Evolutionary conservation across 352 stramenopile genomes (phyloP), one percentile per base, ranked within the genome.

Genomic region (Globisporangium heterothallicum): DNA sequence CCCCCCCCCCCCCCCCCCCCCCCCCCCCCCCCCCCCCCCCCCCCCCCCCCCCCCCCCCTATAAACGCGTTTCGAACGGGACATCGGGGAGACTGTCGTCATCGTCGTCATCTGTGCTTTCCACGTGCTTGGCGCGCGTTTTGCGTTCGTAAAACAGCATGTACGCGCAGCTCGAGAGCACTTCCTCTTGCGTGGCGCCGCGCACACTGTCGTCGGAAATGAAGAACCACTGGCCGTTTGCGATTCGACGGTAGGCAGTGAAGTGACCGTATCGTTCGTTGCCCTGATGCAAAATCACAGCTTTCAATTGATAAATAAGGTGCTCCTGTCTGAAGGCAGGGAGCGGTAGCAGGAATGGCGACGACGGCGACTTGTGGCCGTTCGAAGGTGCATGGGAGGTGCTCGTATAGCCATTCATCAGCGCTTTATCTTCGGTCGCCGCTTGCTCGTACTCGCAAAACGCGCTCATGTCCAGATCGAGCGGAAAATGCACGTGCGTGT

Each of bases 91-190:
- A 50, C 65, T 72, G 44, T 81, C 72, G 30, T 81, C 64, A 32
- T 70, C 67, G 26, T 79, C 60, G 58, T 77, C 44, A 63, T 72
- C 7, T 49, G 67, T 74, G 18, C 68, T 59, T 32, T 48, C 56
- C 47, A 32, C 60, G n/a, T 51, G 58, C 63, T 74, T 78, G 16
- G 64, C 56, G 26, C 73, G 68, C 43, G 68, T 58, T 42, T 87
- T 88, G 21, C 83, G 85, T 59, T 93, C 81, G 64, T 95, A 95
- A 56, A 95, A 94, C n/a, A 95, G 56, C 79, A 95, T 91, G 66
- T 95, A 95, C 27, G 85, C 85, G 42, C 86, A 91, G 45, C 78
- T 86, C 22, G 57, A 57, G 32, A 89, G 60, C 41, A 95, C 83
- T 49, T 94, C 78, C 27, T 73, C 58, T 18, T 74, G 56, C 1